phyloP scores from a whole-genome alignment of 306 rosid genomes.

The Mimosa bimucronata region DNA sequence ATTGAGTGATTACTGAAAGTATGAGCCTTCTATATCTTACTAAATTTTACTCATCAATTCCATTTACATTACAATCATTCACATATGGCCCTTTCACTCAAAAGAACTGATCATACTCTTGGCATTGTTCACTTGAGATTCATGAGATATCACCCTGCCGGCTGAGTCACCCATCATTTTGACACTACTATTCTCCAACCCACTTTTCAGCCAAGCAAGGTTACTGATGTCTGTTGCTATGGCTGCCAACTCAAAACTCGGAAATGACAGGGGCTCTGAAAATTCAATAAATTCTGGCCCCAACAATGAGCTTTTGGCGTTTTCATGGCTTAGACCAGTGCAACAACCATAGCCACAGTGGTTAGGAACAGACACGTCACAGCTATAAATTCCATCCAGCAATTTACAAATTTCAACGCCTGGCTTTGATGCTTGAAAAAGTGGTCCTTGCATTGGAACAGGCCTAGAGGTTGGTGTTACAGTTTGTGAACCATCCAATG shows the following conservation, averaged over 20 bases:
- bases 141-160: conserved; percentile 51
- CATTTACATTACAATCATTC: conserved; percentile 44
- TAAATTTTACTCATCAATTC: conserved; percentile 23
- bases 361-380: conserved; percentile 53
- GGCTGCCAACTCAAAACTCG: conserved; percentile 89
- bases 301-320: conserved; percentile 54
- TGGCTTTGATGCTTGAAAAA: conserved; percentile 57
- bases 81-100: conserved; percentile 12
- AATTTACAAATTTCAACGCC: conserved; percentile 63
- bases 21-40: conserved; percentile 9
- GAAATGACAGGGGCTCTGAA: conserved; percentile 72
- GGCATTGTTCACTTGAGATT: conserved; percentile 49
- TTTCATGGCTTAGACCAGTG: conserved; percentile 40
- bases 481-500: conserved; percentile 56
- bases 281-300: conserved; percentile 92
- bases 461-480: conserved; percentile 50
- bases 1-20: background rate
- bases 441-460: conserved; percentile 70
- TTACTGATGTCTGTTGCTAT: conserved; percentile 89
- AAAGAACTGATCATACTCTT: background rate
- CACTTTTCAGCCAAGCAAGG: conserved; percentile 97
- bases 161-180: conserved; percentile 69
- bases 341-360: conserved; percentile 85
- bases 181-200: conserved; percentile 78
- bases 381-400: conserved; percentile 49